Evolutionary conservation across 306 rosid species (phyloP).

Genomic region (Begonia peltatifolia): DNA sequence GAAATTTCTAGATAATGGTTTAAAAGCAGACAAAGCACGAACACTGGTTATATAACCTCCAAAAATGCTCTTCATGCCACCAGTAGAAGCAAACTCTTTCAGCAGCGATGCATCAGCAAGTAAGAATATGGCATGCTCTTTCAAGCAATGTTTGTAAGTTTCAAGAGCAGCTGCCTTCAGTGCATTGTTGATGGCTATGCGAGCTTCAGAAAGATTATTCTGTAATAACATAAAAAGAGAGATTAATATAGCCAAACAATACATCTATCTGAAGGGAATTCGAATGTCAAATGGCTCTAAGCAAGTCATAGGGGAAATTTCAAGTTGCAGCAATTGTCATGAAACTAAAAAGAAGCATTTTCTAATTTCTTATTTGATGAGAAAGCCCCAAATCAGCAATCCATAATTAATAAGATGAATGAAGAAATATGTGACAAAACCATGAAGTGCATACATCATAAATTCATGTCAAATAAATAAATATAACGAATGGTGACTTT

Average conservation of each 20-base stretch:
- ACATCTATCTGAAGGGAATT: slow-evolving; percentile 35
- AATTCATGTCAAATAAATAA: slow-evolving; percentile 4
- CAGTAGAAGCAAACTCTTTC: slow-evolving; percentile 27
- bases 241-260: slow-evolving; percentile 69
- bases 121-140: slow-evolving; percentile 48
- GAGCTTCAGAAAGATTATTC: slow-evolving; percentile 46
- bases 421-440: too few relatives aligned
- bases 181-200: slow-evolving; percentile 47
- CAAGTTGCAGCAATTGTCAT: slow-evolving; percentile 20
- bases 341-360: slow-evolving; percentile 21
- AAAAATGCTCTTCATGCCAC: slow-evolving; percentile 42
- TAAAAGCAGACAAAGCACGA: slow-evolving; percentile 20
- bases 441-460: slow-evolving; percentile 11
- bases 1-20: slow-evolving; percentile 54
- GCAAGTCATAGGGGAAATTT: slow-evolving; percentile 23
- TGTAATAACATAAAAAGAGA: slow-evolving; percentile 34
- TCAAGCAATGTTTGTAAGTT: slow-evolving; percentile 36
- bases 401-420: too few relatives aligned
- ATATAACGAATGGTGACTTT: slow-evolving; percentile 1
- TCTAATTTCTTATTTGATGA: too few relatives aligned
- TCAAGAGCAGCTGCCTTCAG: slow-evolving; percentile 33
- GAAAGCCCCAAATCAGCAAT: too few relatives aligned
- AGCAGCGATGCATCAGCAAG: slow-evolving; percentile 38
- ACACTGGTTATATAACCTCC: slow-evolving; percentile 33
- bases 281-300: slow-evolving; percentile 22